Evolutionary conservation across 139 green algal species (phyloP).

Genomic region (Parachlorella kessleri): DNA sequence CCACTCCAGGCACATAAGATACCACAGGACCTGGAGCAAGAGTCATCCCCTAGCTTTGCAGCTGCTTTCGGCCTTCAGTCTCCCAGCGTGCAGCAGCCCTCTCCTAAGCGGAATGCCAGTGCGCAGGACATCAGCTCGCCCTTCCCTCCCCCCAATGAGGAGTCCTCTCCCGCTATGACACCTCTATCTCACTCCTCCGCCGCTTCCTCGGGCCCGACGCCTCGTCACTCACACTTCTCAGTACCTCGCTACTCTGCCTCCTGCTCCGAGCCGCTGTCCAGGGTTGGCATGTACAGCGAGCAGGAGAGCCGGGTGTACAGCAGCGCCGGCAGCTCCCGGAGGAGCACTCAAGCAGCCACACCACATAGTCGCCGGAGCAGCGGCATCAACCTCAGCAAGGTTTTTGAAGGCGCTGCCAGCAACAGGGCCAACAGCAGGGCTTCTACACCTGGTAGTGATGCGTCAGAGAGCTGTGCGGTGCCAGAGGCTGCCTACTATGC

Average conservation of each 20-base stretch:
- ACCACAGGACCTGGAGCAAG: no score
- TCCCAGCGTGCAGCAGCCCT: no score
- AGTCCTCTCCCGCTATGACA: not conserved
- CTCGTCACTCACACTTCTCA: not conserved
- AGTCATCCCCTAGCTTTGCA: no score
- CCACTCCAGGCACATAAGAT: no score
- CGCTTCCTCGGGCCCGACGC: not conserved
- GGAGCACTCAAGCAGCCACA: not conserved
- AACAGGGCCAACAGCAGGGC: not conserved
- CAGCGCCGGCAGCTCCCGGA: not conserved
- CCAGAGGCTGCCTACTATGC: no score
- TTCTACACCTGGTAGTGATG: not conserved
- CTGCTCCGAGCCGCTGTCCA: not conserved
- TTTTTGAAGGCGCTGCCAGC: not conserved
- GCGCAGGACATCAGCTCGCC: no score
- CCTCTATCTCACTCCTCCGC: not conserved
- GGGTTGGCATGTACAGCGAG: not conserved
- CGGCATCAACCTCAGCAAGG: not conserved
- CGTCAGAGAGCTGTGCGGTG: no score
- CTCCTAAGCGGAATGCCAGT: no score
- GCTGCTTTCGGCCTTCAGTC: no score
- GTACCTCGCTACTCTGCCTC: not conserved
- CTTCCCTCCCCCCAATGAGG: not conserved
- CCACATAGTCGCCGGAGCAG: not conserved
- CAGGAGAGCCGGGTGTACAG: no score